A percentile compares a stretch with the other conserved stretches of the same genome.
Conservation (phyloP, 2,329 filamentous ascomycete genomes). For the Bisporella sp. region DNA sequence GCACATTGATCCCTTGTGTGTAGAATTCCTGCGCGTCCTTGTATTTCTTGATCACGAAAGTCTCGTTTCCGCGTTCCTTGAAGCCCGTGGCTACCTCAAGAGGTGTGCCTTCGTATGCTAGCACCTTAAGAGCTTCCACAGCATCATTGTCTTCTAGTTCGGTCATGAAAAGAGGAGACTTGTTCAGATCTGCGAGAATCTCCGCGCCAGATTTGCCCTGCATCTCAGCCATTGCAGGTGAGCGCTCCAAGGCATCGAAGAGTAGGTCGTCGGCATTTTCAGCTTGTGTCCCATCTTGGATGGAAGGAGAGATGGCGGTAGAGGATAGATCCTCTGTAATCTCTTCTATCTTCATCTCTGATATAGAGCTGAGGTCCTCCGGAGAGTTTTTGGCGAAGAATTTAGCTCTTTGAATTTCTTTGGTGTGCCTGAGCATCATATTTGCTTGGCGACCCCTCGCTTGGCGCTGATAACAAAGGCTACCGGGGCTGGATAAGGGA, state of each 20-base stretch:
- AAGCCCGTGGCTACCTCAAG: conserved; percentile 78
- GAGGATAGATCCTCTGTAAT: conserved; percentile 13
- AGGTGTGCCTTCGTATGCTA: conserved; percentile 88
- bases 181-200: conserved; percentile 57
- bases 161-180: conserved; percentile 91
- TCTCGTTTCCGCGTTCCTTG: conserved; percentile 88
- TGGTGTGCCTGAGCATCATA: too few species aligned
- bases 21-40: conserved; percentile 88
- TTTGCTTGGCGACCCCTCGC: too few species aligned
- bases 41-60: conserved; percentile 67
- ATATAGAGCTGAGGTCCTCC: too few species aligned
- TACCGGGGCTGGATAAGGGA: too few species aligned
- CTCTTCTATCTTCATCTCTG: conserved; percentile 24
- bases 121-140: conserved; percentile 78
- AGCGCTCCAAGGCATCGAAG: conserved; percentile 31
- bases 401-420: too few species aligned
- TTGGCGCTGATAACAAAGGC: too few species aligned
- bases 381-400: too few species aligned
- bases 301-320: conserved; percentile 7
- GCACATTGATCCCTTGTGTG: conserved; percentile 70
- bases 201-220: conserved; percentile 51
- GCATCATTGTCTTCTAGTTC: conserved; percentile 78
- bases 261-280: background rate
- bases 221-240: conserved; percentile 50
- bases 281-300: background rate